Evolutionary conservation across 1,284 basidiomycete genomes (phyloP).

Genomic region (Pyrrhoderma lamaoense): DNA sequence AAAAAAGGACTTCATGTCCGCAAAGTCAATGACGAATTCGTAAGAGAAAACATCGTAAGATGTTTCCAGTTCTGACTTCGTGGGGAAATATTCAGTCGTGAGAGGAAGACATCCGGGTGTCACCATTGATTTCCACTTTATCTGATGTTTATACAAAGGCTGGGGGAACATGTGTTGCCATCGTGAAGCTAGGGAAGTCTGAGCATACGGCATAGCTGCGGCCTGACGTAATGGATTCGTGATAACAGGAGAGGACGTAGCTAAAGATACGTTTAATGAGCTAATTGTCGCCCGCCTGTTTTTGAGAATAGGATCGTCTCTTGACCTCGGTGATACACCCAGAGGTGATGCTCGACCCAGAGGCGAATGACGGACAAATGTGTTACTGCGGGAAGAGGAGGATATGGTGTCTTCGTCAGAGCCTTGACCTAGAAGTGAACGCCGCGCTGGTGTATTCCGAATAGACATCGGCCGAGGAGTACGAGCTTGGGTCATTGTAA

Average conservation of each 20-base stretch:
- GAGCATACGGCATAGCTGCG: slow-evolving; percentile 46
- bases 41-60: slow-evolving; percentile 79
- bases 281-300: slow-evolving; percentile 14
- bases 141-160: slow-evolving; percentile 72
- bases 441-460: slow-evolving; percentile 15
- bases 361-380: slow-evolving; percentile 13
- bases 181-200: slow-evolving; percentile 67
- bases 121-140: slow-evolving; percentile 89
- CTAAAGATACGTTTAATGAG: slow-evolving; percentile 22
- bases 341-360: slow-evolving; percentile 6
- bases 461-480: slow-evolving; percentile 16
- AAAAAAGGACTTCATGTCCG: slow-evolving; percentile 76
- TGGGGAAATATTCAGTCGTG: slow-evolving; percentile 87
- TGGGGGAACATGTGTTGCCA: slow-evolving; percentile 88
- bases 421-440: slow-evolving; percentile 14
- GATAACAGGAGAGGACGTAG: slow-evolving; percentile 43
- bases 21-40: slow-evolving; percentile 70
- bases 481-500: slow-evolving; percentile 23
- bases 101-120: slow-evolving; percentile 86
- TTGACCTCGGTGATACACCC: slow-evolving; percentile 14
- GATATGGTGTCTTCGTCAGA: slow-evolving; percentile 13
- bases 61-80: slow-evolving; percentile 64
- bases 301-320: slow-evolving; percentile 13
- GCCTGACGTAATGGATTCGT: slow-evolving; percentile 63
- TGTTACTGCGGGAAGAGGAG: slow-evolving; percentile 12